phyloP scores from a whole-genome alignment of 2,329 filamentous ascomycete species.

The Akanthomyces dipterigenus region DNA sequence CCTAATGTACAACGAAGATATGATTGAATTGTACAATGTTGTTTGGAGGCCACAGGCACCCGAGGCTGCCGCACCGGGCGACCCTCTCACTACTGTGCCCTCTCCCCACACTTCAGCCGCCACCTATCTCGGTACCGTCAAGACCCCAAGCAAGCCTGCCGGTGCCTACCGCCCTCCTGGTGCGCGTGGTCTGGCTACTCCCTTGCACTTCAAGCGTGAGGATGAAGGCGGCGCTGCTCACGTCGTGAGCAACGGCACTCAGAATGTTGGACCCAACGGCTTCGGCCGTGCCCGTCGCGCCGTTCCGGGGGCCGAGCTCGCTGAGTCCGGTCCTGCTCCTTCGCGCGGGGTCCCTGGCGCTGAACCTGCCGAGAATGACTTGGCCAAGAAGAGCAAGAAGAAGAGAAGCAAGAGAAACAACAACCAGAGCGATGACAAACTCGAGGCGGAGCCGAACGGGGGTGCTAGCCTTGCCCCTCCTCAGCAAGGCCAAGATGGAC shows the following conservation, averaged over 20 bases:
- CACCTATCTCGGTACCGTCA: conserved; percentile 75
- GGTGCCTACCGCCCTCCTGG: conserved; percentile 94
- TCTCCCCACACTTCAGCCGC: conserved; percentile 75
- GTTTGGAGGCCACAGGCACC: conserved; percentile 73
- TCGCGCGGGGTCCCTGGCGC: conserved; percentile 60
- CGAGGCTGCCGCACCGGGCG: conserved; percentile 51
- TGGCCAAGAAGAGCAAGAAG: conserved; percentile 93
- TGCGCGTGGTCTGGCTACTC: conserved; percentile 80
- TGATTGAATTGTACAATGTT: conserved; percentile 89
- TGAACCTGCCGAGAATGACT: conserved; percentile 59
- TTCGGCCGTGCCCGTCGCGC: conserved; percentile 70
- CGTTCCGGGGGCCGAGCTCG: conserved; percentile 79
- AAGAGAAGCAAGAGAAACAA: conserved; percentile 75
- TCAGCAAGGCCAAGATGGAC: conserved; percentile 41
- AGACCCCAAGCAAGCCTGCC: conserved; percentile 94
- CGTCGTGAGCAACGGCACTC: conserved; percentile 68
- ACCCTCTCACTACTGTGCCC: conserved; percentile 69
- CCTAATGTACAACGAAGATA: conserved; percentile 92
- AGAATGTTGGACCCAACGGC: conserved; percentile 66
- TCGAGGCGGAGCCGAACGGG: conserved; percentile 36
- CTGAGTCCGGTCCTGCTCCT: conserved; percentile 59
- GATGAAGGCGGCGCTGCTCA: conserved; percentile 92
- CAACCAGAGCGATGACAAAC: conserved; percentile 54
- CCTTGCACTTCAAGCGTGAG: conserved; percentile 93
- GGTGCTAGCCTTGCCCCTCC: conserved; percentile 43